phyloP scores from a whole-genome alignment of 2,329 filamentous ascomycete genomes.

The Neodidymelliopsis sp. region DNA sequence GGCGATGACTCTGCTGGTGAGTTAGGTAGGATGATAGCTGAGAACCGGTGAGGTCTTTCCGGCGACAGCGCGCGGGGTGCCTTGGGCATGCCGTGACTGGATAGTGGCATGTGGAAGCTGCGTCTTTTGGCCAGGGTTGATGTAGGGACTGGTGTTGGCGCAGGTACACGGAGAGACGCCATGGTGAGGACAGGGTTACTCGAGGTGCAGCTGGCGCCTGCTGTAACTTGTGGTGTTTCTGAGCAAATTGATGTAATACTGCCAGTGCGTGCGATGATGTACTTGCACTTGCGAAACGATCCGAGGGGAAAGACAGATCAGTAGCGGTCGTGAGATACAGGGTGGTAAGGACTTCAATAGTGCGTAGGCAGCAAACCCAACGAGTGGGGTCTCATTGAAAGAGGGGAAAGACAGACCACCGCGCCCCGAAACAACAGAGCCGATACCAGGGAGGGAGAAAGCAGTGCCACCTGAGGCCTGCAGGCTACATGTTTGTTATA shows the following conservation, averaged over 20 bases:
- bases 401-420: slow-evolving; percentile 27
- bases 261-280: slow-evolving; percentile 1
- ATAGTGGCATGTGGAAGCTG: slow-evolving; percentile 37
- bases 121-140: slow-evolving; percentile 29
- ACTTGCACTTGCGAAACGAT: not conserved
- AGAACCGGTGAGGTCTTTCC: slow-evolving; percentile 41
- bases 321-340: slow-evolving; percentile 12
- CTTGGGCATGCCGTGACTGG: slow-evolving; percentile 46
- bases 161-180: slow-evolving; percentile 34
- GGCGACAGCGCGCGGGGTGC: slow-evolving; percentile 37
- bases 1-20: slow-evolving; percentile 25
- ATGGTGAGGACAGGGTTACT: slow-evolving; percentile 20
- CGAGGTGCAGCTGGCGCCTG: slow-evolving; percentile 15
- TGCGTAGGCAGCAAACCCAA: slow-evolving; percentile 26
- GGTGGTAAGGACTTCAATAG: slow-evolving; percentile 12
- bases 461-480: slow-evolving; percentile 42
- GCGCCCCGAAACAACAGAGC: slow-evolving; percentile 30
- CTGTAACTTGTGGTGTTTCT: slow-evolving; percentile 14
- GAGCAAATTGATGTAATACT: slow-evolving; percentile 3
- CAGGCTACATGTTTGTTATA: slow-evolving; percentile 43
- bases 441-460: slow-evolving; percentile 33
- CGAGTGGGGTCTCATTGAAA: slow-evolving; percentile 22
- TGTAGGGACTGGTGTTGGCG: slow-evolving; percentile 30
- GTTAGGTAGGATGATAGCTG: slow-evolving; percentile 26
- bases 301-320: slow-evolving; percentile 4